phyloP scores from a whole-genome alignment of 2,329 filamentous ascomycete species.

The Diaporthe citriasiana region DNA sequence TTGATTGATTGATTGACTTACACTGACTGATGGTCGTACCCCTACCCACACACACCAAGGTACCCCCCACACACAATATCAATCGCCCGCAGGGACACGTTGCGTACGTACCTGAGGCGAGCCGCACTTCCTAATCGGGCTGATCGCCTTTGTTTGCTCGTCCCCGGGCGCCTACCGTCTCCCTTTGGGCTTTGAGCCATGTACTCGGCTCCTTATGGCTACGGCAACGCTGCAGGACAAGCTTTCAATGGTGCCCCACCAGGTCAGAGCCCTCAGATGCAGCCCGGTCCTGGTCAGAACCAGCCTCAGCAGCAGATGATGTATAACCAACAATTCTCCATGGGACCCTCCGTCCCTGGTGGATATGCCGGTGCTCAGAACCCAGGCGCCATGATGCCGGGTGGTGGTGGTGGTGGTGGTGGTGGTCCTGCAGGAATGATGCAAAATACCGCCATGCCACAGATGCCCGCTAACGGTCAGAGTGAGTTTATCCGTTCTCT shows the following conservation, averaged over 20 bases:
- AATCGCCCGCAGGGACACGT: constrained; percentile 38
- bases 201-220: constrained; percentile 70
- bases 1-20: constrained; percentile 14
- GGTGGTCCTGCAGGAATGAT: constrained; percentile 72
- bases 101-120: constrained; percentile 40
- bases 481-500: constrained; percentile 62
- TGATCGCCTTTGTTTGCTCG: constrained; percentile 38
- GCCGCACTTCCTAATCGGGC: constrained; percentile 40
- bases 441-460: constrained; percentile 72
- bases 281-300: constrained; percentile 58
- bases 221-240: constrained; percentile 65
- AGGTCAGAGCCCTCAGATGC: constrained; percentile 62
- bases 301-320: constrained; percentile 69
- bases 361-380: constrained; percentile 66
- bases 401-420: constrained; percentile 53
- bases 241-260: constrained; percentile 66
- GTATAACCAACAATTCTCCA: constrained; percentile 73
- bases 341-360: constrained; percentile 62
- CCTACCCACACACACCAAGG: constrained; percentile 39
- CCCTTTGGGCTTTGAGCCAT: constrained; percentile 55
- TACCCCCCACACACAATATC: constrained; percentile 42
- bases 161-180: constrained; percentile 35
- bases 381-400: constrained; percentile 66
- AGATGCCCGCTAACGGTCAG: constrained; percentile 72
- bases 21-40: constrained; percentile 39